phyloP scores from a whole-genome alignment of 768 basidiomycete species.

The Pisolithus tinctorius region DNA sequence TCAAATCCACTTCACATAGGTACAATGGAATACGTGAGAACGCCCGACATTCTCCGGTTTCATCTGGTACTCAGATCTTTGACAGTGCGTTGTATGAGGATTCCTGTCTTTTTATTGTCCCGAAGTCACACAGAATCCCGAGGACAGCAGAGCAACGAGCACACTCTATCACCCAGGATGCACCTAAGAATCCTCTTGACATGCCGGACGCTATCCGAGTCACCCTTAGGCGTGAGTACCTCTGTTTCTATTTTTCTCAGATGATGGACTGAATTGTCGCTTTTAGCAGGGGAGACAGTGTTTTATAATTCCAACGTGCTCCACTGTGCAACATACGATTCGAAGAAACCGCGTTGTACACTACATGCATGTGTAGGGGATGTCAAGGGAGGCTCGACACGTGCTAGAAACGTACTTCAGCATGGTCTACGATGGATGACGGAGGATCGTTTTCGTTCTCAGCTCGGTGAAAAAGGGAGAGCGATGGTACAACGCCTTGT shows the following conservation, averaged over 20 bases:
- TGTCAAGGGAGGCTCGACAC: constrained; percentile 49
- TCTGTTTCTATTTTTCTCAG: too few relatives aligned
- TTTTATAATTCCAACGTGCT: constrained; percentile 80
- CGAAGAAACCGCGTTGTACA: constrained; percentile 46
- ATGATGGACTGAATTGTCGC: not conserved
- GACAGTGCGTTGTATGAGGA: constrained; percentile 61
- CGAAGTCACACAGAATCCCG: constrained; percentile 53
- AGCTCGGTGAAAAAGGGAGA: constrained; percentile 39
- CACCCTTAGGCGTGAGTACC: constrained; percentile 43
- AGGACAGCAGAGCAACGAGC: constrained; percentile 53
- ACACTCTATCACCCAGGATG: constrained; percentile 42
- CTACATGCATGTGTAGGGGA: constrained; percentile 68
- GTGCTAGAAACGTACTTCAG: constrained; percentile 70
- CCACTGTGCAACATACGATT: constrained; percentile 63
- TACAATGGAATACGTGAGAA: constrained; percentile 80
- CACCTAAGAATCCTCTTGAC: constrained; percentile 50
- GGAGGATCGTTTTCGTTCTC: constrained; percentile 38
- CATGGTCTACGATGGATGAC: constrained; percentile 72
- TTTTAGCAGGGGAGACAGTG: constrained; percentile 61
- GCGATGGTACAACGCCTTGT: constrained; percentile 57
- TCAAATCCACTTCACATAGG: constrained; percentile 30
- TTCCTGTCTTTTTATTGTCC: constrained; percentile 64
- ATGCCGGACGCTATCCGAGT: constrained; percentile 67
- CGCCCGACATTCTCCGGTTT: not conserved
- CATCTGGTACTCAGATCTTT: not conserved